Conservation (phyloP, 345 rosid genomes). For the Sisymbrium altissimum region DNA sequence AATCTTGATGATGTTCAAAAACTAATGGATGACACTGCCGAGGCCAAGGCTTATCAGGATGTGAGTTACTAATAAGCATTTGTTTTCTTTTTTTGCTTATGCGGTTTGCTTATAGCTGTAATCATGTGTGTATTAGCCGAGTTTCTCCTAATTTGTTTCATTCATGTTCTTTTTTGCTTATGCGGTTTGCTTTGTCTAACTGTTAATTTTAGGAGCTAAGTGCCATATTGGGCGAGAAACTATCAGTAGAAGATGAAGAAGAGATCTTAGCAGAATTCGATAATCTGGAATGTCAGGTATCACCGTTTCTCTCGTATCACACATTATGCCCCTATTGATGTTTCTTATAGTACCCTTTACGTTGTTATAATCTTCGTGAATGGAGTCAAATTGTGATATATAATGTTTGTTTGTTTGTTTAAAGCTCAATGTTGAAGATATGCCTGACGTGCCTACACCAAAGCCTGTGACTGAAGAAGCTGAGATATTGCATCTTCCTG, state of each 20-base stretch:
- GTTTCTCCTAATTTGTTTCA: background rate
- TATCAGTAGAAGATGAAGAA: conserved; percentile 93
- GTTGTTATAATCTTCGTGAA: background rate
- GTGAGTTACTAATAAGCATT: conserved; percentile 44
- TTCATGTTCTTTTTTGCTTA: background rate
- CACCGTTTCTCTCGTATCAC: background rate
- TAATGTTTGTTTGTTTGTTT: conserved; percentile 11
- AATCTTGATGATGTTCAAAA: conserved; percentile 88
- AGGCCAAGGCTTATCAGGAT: conserved; percentile 95
- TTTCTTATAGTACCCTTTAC: background rate
- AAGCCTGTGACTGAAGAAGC: conserved; percentile 40
- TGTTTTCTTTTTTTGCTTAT: background rate
- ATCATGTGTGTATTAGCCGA: background rate
- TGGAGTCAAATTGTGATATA: conserved; percentile 2
- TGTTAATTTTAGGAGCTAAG: conserved; percentile 63
- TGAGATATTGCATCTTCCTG: conserved; percentile 59
- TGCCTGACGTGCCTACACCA: conserved; percentile 70
- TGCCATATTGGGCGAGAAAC: conserved; percentile 84
- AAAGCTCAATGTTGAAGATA: conserved; percentile 62
- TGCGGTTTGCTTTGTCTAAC: background rate
- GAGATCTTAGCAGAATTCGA: conserved; percentile 94
- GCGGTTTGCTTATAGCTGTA: background rate
- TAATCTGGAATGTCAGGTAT: conserved; percentile 74
- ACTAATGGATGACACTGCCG: conserved; percentile 91
- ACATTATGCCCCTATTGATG: background rate